phyloP scores from a whole-genome alignment of 805 yeast species.

The Ogataea chonburiensis region DNA sequence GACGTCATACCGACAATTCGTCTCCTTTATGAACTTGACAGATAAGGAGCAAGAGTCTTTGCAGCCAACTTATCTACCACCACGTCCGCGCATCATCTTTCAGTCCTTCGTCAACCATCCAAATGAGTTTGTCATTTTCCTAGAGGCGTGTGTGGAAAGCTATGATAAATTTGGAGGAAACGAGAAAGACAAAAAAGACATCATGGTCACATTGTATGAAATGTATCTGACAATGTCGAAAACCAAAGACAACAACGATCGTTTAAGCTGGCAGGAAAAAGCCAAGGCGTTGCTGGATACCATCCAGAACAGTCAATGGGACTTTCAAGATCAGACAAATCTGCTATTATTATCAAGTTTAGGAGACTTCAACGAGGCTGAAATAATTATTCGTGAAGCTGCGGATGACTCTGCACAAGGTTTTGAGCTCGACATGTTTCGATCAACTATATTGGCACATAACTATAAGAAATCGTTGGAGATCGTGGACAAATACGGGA shows the following conservation, averaged over 20 bases:
- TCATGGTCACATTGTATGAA: slow-evolving; percentile 78
- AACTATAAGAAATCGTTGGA: slow-evolving; percentile 57
- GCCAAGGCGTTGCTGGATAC: slow-evolving; percentile 53
- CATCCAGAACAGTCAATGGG: slow-evolving; percentile 33
- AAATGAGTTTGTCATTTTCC: slow-evolving; percentile 82
- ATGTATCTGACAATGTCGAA: slow-evolving; percentile 66
- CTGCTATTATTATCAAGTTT: slow-evolving; percentile 58
- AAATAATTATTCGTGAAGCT: slow-evolving; percentile 37
- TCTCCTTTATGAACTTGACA: slow-evolving; percentile 29
- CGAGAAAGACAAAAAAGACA: slow-evolving; percentile 64
- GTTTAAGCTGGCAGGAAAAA: slow-evolving; percentile 58
- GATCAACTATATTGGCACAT: slow-evolving; percentile 58
- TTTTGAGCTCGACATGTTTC: slow-evolving; percentile 59
- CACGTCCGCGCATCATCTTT: slow-evolving; percentile 83
- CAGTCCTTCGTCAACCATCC: slow-evolving; percentile 85
- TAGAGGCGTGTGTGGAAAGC: slow-evolving; percentile 85
- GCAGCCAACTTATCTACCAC: slow-evolving; percentile 82
- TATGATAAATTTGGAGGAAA: slow-evolving; percentile 76
- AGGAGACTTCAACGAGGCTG: slow-evolving; percentile 53
- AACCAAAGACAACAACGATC: slow-evolving; percentile 30
- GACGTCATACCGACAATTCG: slow-evolving; percentile 49
- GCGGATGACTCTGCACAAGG: slow-evolving; percentile 33
- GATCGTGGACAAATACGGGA: slow-evolving; percentile 59
- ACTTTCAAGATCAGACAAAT: slow-evolving; percentile 53
- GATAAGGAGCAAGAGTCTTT: slow-evolving; percentile 17